Base-by-base conservation (phyloP, 192 early-diverging fungal species). In the Allomyces arbusculus region DNA sequence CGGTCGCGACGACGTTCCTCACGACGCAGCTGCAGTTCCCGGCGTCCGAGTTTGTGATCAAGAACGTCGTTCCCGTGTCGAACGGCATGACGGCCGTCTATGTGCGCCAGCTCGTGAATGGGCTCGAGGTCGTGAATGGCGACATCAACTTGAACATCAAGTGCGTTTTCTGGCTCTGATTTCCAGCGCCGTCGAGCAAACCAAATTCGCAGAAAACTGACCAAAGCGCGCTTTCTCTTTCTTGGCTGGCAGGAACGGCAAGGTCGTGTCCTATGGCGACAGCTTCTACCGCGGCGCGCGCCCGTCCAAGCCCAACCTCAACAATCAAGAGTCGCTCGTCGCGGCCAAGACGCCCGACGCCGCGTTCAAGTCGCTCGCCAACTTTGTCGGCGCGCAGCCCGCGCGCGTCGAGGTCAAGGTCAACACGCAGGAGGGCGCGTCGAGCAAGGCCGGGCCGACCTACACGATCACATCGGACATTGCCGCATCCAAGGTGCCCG, bases 61-160 rank as follows among this genome's bases (percentile, higher is more conserved):
- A 24, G 45, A 66, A 22, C n/a, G 58, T 58, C 24, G 23, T 24
- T 1, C 44, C 66, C n/a, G n/a, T 66, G 66, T 58, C 50, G 16
- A 85, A 81, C n/a, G 84, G 82, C 24, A 72, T 92, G 7, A 87
- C 90, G n/a, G 91, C 94, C 71, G 86, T 94, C 12, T 87, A 94
- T 69, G 68, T 90, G 14, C 83, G 84, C 61, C 93, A 96, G 69
- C 65, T 77, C 9, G 69, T 82, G 43, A 68, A 87, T 64, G 91
- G 85, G 11, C 44, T 89, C 7, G 78, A 82, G 66, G 82, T 96
- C 16, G 72, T 81, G 26, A 96, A 94, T 71, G 88, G 82, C 61
- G 85, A 92, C 69, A 89, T 87, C 61, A 91, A 89, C 69, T 73
- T 91, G 73, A 92, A 96, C 69, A 72, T 94, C 64, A 23, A 64